Conservation (phyloP, 148 eudicot species). For the Spergularia marina region DNA sequence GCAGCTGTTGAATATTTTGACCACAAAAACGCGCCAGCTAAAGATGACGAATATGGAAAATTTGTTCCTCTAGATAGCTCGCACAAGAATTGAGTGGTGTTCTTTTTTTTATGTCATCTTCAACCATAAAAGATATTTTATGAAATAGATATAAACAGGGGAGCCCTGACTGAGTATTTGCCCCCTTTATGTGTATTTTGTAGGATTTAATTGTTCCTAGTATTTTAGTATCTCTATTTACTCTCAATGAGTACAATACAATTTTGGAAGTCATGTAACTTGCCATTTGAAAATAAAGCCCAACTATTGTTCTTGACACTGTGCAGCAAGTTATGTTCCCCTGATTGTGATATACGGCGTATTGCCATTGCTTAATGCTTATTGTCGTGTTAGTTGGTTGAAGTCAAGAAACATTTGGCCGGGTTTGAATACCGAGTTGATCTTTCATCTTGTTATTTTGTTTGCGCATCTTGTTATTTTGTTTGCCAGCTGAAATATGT, state of each 20-base stretch:
- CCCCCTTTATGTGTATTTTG: slow-evolving; percentile 26
- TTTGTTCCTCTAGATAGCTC: slow-evolving; percentile 41
- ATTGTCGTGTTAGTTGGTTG: background rate
- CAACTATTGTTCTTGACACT: slow-evolving; percentile 6
- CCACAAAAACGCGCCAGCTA: slow-evolving; percentile 37
- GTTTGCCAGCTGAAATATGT: background rate
- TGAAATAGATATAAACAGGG: slow-evolving; percentile 5
- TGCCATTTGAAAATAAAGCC: slow-evolving; percentile 24
- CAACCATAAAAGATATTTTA: background rate
- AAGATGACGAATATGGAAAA: slow-evolving; percentile 45
- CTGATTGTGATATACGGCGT: background rate
- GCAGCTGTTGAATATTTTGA: slow-evolving; percentile 75
- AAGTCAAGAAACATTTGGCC: background rate
- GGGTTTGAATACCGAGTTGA: background rate
- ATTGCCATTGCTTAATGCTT: background rate
- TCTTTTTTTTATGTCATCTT: background rate
- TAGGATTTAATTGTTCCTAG: slow-evolving; percentile 7
- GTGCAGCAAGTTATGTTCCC: background rate
- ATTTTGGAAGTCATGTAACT: slow-evolving; percentile 18
- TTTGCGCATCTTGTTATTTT: background rate
- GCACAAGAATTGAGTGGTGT: slow-evolving; percentile 36
- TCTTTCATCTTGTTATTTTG: background rate
- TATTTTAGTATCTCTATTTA: background rate
- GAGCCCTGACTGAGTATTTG: slow-evolving; percentile 18
- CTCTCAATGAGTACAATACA: slow-evolving; percentile 9